Conservation (phyloP, 1,139 yeast species). For the Yamadazyma atmosphaerica region DNA sequence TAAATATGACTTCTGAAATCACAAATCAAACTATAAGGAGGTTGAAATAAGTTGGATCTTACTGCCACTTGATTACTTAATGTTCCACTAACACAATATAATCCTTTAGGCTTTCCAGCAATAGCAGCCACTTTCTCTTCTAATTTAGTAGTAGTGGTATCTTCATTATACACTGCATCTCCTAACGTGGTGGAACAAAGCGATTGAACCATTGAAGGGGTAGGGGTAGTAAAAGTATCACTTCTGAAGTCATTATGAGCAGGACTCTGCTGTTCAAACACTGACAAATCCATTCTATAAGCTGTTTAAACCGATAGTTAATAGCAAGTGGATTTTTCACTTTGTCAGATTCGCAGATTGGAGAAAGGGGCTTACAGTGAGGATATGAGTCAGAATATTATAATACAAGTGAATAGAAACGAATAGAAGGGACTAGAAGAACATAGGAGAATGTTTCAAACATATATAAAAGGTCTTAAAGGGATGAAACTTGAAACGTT, state of each 20-base stretch:
- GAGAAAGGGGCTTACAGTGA: too few relatives aligned
- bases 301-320: too few relatives aligned
- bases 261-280: constrained; percentile 21
- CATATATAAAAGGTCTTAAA: too few relatives aligned
- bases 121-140: constrained; percentile 66
- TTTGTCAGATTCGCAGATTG: neutral
- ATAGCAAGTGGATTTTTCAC: neutral
- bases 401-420: too few relatives aligned
- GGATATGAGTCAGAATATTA: too few relatives aligned
- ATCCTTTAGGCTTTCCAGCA: constrained; percentile 81
- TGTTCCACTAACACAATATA: constrained; percentile 88
- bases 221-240: constrained; percentile 94
- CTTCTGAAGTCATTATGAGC: constrained; percentile 67
- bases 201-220: constrained; percentile 59
- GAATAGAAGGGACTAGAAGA: too few relatives aligned
- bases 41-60: constrained; percentile 75
- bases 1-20: constrained; percentile 86
- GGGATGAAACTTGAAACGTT: too few relatives aligned
- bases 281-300: constrained; percentile 11
- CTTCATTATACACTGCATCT: constrained; percentile 89
- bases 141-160: constrained; percentile 62
- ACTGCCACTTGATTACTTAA: constrained; percentile 86
- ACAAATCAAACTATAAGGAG: constrained; percentile 83
- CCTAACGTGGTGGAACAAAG: constrained; percentile 54
- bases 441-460: too few relatives aligned